These are phyloP conservation scores for Cucurbita moschata DNA, from an alignment of 306 rosid genomes.

Conservation along the genomic window DNA sequence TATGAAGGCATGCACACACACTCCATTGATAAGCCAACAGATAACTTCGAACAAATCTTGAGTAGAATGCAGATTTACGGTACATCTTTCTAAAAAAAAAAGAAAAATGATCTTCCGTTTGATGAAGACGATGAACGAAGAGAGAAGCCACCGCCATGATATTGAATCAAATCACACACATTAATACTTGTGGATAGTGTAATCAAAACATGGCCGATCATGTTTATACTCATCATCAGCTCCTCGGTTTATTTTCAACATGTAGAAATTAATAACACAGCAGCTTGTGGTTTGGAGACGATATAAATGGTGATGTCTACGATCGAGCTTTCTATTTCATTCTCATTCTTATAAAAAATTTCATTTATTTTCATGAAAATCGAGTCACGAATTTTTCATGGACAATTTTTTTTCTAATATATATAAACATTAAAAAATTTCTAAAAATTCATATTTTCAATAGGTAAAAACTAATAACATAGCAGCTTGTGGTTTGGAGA, in stretches of 20 bases:
- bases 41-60: conserved; percentile 78
- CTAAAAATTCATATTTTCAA: neutral
- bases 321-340: too few relatives aligned
- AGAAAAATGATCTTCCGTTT: neutral
- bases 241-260: neutral
- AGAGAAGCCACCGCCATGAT: neutral
- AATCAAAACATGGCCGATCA: neutral
- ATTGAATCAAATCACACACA: neutral
- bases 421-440: too few relatives aligned
- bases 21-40: conserved; percentile 57
- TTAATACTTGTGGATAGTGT: neutral
- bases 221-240: neutral
- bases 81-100: conserved; percentile 21
- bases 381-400: too few relatives aligned
- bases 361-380: too few relatives aligned
- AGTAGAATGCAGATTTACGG: conserved; percentile 69
- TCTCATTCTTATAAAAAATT: too few relatives aligned
- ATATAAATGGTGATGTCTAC: too few relatives aligned
- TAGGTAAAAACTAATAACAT: neutral
- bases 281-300: too few relatives aligned
- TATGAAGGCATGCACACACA: conserved; percentile 85
- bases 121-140: neutral
- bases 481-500: neutral
- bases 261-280: neutral
- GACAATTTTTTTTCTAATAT: too few relatives aligned